Percentiles rank a stretch among this genome's conserved stretches.
These are phyloP conservation scores for Monilinia fructigena DNA, from an alignment of 2,329 filamentous ascomycete species.

Conservation along the genomic window DNA sequence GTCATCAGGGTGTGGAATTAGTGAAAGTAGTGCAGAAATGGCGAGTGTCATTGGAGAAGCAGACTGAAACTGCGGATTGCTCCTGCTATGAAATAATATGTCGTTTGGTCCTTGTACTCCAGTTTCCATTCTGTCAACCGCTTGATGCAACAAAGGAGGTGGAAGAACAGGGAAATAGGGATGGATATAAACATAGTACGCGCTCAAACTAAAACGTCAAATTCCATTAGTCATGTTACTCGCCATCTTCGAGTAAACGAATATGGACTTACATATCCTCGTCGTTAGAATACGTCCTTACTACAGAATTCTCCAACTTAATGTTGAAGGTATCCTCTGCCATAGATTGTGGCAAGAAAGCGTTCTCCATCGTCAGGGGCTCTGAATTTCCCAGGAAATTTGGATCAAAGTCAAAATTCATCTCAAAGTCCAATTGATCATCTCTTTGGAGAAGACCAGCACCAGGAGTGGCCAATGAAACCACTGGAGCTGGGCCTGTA, in stretches of 20 bases:
- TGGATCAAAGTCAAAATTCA: slow-evolving; percentile 10
- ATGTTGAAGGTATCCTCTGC: slow-evolving; percentile 22
- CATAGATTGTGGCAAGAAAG: slow-evolving; percentile 22
- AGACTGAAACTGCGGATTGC: slow-evolving; percentile 43
- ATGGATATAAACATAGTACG: slow-evolving; percentile 54
- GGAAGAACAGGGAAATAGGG: slow-evolving; percentile 52
- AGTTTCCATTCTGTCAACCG: slow-evolving; percentile 31
- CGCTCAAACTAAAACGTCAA: slow-evolving; percentile 40
- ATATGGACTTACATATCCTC: slow-evolving; percentile 33
- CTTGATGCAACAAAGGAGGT: slow-evolving; percentile 40
- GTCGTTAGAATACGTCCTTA: slow-evolving; percentile 33
- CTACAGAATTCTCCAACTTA: background rate
- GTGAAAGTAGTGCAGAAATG: slow-evolving; percentile 49
- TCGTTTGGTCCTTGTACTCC: slow-evolving; percentile 34
- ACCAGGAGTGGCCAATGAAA: slow-evolving; percentile 16
- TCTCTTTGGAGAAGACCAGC: slow-evolving; percentile 18
- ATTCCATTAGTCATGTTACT: background rate
- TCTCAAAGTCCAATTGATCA: slow-evolving; percentile 11
- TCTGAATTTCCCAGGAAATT: background rate
- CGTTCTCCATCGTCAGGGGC: slow-evolving; percentile 23
- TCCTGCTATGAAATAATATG: slow-evolving; percentile 41
- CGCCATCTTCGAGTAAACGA: background rate
- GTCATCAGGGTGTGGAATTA: slow-evolving; percentile 47
- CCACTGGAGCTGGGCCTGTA: slow-evolving; percentile 17
- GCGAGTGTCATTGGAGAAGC: slow-evolving; percentile 48